Base-by-base conservation (phyloP, 1,284 basidiomycete species). In the Singerocomus inundabilis region DNA sequence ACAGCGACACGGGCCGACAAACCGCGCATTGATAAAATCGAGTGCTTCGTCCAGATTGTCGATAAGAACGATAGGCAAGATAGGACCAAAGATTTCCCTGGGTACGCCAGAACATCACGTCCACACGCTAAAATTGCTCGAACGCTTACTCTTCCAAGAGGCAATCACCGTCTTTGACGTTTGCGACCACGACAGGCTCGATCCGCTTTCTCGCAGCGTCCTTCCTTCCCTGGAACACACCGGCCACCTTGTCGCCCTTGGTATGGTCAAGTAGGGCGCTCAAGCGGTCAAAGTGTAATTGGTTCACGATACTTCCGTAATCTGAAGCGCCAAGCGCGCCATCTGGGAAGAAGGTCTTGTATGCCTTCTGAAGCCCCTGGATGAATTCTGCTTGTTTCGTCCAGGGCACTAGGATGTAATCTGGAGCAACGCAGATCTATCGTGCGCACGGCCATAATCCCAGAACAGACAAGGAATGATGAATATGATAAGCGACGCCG, bases 51-150 rank as follows among this genome's bases (percentile, higher is more conserved):
- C 44, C 12, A 77, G 57, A 50, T 72, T 69, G 46, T 79, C 76
- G 9, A 88, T 75, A 2, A 83, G 72, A 5, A 89, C 63, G 44
- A 91, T 76, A 5, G 85, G 78, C 3, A 90, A 64, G 18, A 89
- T 64, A 1, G 87, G 86, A 0, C 84, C 88, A 62, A 90, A 87
- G 12, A 84, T 69, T 63, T 88, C 85, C 43, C 80, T 81, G 53
- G 9, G 10, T 10, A 35, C 5, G 21, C 36, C n/a, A 2, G 18
- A 33, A 26, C 10, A 15, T 33, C 15, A 13, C 48, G 33, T 21
- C 15, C 12, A 25, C 11, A 13, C 31, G 8, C 29, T 18, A 3
- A 31, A 33, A 4, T 10, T 13, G 33, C 33, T 38, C 6, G 6
- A 28, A 34, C 11, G 30, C 65, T 31, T 25, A 66, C 64, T 66